phyloP scores from a whole-genome alignment of 2,329 filamentous ascomycete genomes.

The Alternaria arborescens region DNA sequence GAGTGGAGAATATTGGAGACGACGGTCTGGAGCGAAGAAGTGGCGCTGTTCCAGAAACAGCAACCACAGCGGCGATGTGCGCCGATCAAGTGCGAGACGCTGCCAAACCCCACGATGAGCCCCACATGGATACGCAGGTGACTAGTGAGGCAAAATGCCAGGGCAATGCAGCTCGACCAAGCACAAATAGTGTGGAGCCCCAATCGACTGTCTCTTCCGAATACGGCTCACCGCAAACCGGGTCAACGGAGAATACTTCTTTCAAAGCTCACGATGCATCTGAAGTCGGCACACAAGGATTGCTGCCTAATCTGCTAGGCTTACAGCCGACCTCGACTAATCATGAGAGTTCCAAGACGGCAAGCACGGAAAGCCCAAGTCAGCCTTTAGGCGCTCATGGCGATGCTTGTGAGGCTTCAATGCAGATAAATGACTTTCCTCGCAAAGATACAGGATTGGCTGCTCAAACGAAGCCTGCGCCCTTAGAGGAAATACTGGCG shows the following conservation, averaged over 20 bases:
- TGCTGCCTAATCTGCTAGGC: not conserved
- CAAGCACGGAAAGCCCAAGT: not conserved
- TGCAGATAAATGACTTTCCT: not conserved
- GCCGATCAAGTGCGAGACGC: constrained; percentile 5
- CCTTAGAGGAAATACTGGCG: not conserved
- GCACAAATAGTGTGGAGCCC: not conserved
- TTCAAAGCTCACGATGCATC: not conserved
- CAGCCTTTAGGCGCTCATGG: not conserved
- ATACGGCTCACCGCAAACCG: not conserved
- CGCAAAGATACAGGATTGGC: not conserved
- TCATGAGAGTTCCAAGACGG: not conserved
- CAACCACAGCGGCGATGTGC: constrained; percentile 4
- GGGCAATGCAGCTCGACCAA: not conserved
- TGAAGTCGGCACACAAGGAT: not conserved
- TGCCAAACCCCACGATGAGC: constrained; percentile 1
- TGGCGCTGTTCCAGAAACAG: constrained; percentile 5
- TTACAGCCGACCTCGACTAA: not conserved
- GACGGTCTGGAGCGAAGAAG: constrained; percentile 3
- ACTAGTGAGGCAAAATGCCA: constrained; percentile 5
- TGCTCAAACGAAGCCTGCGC: not conserved
- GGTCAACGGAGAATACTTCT: not conserved
- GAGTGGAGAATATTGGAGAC: not conserved
- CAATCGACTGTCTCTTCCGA: not conserved
- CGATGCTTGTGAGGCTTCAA: not conserved
- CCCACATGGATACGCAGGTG: constrained; percentile 2